A percentile compares a stretch with the other conserved stretches of the same genome.
phyloP scores from a whole-genome alignment of 306 rosid genomes.

The Datisca glomerata region DNA sequence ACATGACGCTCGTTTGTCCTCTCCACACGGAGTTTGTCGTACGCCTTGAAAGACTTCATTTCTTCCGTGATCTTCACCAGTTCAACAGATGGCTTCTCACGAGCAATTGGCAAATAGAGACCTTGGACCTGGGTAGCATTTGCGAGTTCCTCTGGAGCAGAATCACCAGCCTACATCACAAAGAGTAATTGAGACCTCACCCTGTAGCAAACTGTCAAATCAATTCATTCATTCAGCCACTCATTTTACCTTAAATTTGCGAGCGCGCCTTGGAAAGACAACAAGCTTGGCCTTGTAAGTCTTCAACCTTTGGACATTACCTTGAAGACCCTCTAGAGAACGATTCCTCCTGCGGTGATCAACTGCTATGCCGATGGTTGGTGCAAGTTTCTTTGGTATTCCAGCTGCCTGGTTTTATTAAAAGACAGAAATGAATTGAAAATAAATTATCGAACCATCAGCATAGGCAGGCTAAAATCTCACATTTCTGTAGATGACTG shows the following conservation, averaged over 20 bases:
- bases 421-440: too few species aligned
- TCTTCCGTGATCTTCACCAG: slow-evolving; percentile 37
- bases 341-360: slow-evolving; percentile 43
- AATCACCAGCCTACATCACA: slow-evolving; percentile 42
- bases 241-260: slow-evolving; percentile 32
- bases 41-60: slow-evolving; percentile 43
- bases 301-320: slow-evolving; percentile 46
- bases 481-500: too few species aligned
- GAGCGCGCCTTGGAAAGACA: slow-evolving; percentile 46
- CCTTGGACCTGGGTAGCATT: slow-evolving; percentile 53
- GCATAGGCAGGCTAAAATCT: too few species aligned
- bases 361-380: slow-evolving; percentile 42
- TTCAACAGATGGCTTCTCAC: slow-evolving; percentile 35
- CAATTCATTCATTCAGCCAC: neutral
- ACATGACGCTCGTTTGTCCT: slow-evolving; percentile 26
- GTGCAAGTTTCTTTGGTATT: slow-evolving; percentile 44
- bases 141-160: slow-evolving; percentile 44
- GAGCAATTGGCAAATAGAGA: slow-evolving; percentile 26
- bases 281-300: slow-evolving; percentile 51
- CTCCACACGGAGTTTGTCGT: slow-evolving; percentile 41
- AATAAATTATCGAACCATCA: too few species aligned
- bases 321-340: slow-evolving; percentile 43
- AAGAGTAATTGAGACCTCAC: neutral
- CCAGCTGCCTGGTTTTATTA: slow-evolving; percentile 32
- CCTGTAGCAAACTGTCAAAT: neutral